Conservation (phyloP, 2,329 filamentous ascomycete genomes). For the Diaporthe citriasiana region DNA sequence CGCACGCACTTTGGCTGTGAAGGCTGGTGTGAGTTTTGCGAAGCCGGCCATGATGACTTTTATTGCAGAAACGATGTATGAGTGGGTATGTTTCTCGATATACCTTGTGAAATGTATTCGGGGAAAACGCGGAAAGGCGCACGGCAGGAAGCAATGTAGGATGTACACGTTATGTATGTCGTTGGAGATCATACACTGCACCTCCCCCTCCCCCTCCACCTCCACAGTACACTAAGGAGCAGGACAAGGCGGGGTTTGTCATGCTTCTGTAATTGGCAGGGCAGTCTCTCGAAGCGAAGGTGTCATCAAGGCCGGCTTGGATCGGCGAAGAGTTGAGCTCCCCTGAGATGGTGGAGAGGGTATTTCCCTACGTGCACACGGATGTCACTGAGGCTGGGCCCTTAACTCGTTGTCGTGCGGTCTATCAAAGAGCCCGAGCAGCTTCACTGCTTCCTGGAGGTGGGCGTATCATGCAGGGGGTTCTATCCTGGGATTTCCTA, state of each 20-base stretch:
- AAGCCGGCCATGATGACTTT: constrained; percentile 52
- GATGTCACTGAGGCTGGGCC: not conserved
- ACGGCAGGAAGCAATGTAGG: not conserved
- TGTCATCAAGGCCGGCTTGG: not conserved
- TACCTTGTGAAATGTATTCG: not conserved
- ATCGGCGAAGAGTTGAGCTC: constrained; percentile 12
- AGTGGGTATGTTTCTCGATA: not conserved
- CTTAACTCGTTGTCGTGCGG: not conserved
- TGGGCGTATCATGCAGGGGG: not conserved
- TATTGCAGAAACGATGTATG: not conserved
- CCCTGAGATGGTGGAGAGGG: constrained; percentile 8
- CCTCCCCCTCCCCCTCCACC: not conserved
- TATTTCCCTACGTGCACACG: not conserved
- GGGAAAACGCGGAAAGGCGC: not conserved
- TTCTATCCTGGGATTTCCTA: not conserved
- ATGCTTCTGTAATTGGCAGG: constrained; percentile 29
- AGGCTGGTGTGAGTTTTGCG: constrained; percentile 58
- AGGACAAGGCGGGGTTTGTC: constrained; percentile 23
- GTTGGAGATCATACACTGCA: not conserved
- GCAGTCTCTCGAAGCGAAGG: not conserved
- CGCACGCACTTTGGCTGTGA: constrained; percentile 52
- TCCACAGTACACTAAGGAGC: not conserved
- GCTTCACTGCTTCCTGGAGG: not conserved
- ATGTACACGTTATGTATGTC: constrained; percentile 2
- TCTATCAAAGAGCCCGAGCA: not conserved